Evolutionary conservation across 306 rosid species (phyloP), one percentile per base, ranked within the genome.

Genomic region (Gastrolobium villosum): DNA sequence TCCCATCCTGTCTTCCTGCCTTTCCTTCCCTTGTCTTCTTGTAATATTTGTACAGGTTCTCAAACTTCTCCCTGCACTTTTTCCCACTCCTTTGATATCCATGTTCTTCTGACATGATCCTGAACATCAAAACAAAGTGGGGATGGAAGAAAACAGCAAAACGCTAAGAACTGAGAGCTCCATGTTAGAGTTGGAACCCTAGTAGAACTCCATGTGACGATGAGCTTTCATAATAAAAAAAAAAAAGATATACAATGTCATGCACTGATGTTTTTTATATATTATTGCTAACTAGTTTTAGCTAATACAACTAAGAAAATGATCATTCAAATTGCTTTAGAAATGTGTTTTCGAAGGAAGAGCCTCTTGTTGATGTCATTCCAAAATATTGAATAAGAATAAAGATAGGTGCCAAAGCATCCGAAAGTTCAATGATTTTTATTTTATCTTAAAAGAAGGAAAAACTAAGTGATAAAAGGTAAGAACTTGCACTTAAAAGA

Each of bases 41-140:
- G 94, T 95, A 95, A 75, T 95, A 95, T 77, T 95, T 95, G 90
- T 93, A 95, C 59, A 95, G 88, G 81, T 95, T 95, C 63, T 95
- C 99, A 72, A 95, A 95, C 77, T 95, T 95, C 76, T 95, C 99
- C 79, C 99, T 87, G 93, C 99, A 96, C 85, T 96, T 96, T 72
- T 96, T 96, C 52, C 99, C 99, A 86, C 96, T 96, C 70, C 99
- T 91, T 87, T 93, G 99, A 41, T 93, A 91, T 40, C 98, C 94
- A 79, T 96, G 96, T 79, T 96, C 99, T 68, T 93, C 98, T 49
- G 86, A 81, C 99, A 96, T 91, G 49, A 93, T 91, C 94, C 99
- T 96, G 70, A 49, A 6, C 55, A 84, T 48, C 31, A 37, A 32
- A 53, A 9, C 4, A 10, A 74, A 61, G 2, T 43, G 46, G 65